phyloP scores from a whole-genome alignment of 345 rosid species.

The Hibiscus tridactylites region DNA sequence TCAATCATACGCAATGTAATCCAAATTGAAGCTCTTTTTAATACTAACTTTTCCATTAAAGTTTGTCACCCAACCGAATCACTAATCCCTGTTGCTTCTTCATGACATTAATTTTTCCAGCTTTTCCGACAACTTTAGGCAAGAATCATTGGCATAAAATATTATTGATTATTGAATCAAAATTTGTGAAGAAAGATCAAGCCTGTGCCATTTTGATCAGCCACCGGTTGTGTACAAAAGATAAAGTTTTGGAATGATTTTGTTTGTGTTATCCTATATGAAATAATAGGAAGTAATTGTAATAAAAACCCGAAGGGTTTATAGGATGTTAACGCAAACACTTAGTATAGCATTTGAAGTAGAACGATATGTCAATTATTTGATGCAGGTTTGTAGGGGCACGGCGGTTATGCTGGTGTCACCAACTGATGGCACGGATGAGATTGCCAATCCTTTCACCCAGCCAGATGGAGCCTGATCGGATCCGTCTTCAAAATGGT shows the following conservation, averaged over 20 bases:
- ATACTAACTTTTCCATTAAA: background rate
- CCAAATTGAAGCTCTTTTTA: too few relatives aligned
- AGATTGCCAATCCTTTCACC: slow-evolving; percentile 88
- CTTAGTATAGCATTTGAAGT: background rate
- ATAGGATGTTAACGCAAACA: background rate
- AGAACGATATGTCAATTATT: background rate
- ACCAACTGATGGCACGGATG: slow-evolving; percentile 98
- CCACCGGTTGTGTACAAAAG: too few relatives aligned
- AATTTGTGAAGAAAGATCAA: background rate
- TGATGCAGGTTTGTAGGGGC: slow-evolving; percentile 81
- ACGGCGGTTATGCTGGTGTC: slow-evolving; percentile 99
- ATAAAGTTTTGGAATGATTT: too few relatives aligned
- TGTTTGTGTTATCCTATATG: too few relatives aligned
- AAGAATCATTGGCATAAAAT: background rate
- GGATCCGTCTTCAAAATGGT: slow-evolving; percentile 1
- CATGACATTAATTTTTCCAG: background rate
- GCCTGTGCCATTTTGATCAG: background rate
- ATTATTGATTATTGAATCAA: background rate
- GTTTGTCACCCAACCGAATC: background rate
- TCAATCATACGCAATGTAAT: too few relatives aligned
- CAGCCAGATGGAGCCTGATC: slow-evolving; percentile 76
- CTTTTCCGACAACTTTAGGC: background rate
- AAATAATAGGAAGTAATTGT: too few relatives aligned
- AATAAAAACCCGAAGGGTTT: background rate
- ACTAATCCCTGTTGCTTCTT: background rate